Evolutionary conservation across 352 stramenopile species (phyloP).

Genomic region (Globisporangium radiosum): DNA sequence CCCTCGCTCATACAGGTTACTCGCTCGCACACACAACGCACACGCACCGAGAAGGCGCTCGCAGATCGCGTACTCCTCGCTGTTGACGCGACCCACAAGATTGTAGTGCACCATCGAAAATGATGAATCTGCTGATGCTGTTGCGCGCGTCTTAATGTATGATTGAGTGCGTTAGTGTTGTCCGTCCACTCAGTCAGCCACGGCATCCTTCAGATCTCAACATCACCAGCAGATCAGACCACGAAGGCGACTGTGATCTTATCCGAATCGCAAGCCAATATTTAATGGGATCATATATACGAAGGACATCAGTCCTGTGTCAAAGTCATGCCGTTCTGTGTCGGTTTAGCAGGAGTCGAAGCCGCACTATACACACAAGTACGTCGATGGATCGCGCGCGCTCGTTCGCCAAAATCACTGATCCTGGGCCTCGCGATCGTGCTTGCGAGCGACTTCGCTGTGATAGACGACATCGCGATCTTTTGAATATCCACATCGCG

Average conservation of each 20-base stretch:
- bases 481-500: neutral
- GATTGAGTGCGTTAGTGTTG: neutral
- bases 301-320: too few species aligned
- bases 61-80: conserved; percentile 69
- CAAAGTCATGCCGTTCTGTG: too few species aligned
- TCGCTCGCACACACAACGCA: neutral
- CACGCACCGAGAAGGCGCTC: conserved; percentile 58
- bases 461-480: neutral
- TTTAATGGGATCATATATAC: neutral
- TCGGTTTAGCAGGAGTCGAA: too few species aligned
- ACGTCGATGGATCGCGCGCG: too few species aligned
- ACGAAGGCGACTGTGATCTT: neutral
- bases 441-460: too few species aligned
- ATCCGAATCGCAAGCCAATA: neutral
- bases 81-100: conserved; percentile 56
- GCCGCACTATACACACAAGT: too few species aligned
- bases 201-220: neutral
- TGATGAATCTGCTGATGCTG: neutral
- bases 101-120: conserved; percentile 49
- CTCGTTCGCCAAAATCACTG: too few species aligned
- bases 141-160: neutral
- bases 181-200: neutral
- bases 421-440: too few species aligned
- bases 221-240: neutral
- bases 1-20: too few species aligned